phyloP scores from a whole-genome alignment of 257 asterid genomes.

The Capsicum pubescens region DNA sequence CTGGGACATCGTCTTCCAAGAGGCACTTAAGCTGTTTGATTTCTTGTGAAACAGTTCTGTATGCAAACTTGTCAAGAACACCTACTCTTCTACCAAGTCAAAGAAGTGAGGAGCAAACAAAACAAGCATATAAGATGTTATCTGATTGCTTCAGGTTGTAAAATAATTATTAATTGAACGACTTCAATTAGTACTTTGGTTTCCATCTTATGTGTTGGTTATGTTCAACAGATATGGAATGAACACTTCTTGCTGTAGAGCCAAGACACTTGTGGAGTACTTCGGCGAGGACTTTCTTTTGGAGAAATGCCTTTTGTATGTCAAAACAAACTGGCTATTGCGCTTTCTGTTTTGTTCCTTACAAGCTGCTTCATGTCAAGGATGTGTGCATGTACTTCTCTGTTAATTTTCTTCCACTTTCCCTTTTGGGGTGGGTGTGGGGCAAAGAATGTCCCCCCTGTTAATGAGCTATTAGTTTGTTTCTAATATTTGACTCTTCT shows the following conservation, averaged over 20 bases:
- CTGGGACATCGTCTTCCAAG: background rate
- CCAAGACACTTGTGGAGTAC: constrained; percentile 75
- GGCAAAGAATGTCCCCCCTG: background rate
- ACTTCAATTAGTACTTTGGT: constrained; percentile 27
- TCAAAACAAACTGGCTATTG: constrained; percentile 28
- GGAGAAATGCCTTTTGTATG: constrained; percentile 69
- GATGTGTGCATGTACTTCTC: background rate
- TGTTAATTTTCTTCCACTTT: background rate
- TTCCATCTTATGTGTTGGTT: constrained; percentile 32
- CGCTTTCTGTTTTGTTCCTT: constrained; percentile 1
- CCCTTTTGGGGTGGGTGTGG: constrained; percentile 3
- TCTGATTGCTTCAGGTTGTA: constrained; percentile 78
- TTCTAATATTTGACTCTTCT: constrained; percentile 20
- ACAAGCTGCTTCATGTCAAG: constrained; percentile 16
- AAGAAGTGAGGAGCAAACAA: constrained; percentile 78
- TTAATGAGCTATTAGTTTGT: constrained; percentile 8
- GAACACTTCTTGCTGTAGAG: constrained; percentile 65
- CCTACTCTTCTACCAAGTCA: constrained; percentile 75
- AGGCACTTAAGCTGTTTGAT: constrained; percentile 28
- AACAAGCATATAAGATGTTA: constrained; percentile 70
- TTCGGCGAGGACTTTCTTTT: constrained; percentile 73
- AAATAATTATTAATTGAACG: constrained; percentile 11
- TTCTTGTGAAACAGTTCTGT: constrained; percentile 59
- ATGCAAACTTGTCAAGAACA: constrained; percentile 62
- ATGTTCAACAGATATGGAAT: constrained; percentile 68